Evolutionary conservation across 2,329 filamentous ascomycete species (phyloP), one percentile per base, ranked within the genome.

Genomic region (Sordariomycetes sp.): DNA sequence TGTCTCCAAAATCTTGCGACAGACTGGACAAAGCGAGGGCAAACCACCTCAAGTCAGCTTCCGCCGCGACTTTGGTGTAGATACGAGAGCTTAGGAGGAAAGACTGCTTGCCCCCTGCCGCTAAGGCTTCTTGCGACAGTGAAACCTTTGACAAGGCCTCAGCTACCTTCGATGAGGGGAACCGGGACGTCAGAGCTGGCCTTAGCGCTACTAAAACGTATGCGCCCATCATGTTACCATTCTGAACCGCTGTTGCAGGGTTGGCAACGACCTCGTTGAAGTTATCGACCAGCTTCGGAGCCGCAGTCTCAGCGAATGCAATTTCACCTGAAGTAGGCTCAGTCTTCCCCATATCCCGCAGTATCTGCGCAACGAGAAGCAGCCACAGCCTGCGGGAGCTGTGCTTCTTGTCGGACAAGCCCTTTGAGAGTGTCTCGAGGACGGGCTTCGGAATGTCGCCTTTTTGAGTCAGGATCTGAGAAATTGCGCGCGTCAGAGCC

Each of bases 31-130:
- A 63, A 20, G 86, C 81, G 42, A 77, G 74, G 27, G 79, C 64
- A 33, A 85, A 71, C 85, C 92, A 95, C 35, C 64, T 66, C 15
- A 87, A 64, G 47, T 98, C 92, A 34, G 88, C 83, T 36, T 82
- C 77, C 1, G 68, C 61, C 3, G 71, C 68, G 17, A 94, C 50
- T 51, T 94, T 95, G 24, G 80, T 79, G 58, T 92, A 96, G 5
- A 94, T 75, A 40, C 84, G 82, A 21, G 82, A 72, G 48, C 85
- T 94, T 6, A 96, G 68, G 15, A 96, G 64, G 54, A 94, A 92
- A 0, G 90, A 94, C 11, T 84, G 79, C 53, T 94, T 94, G 1
- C 85, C 79, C n/a, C 80, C 77, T 24, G 79, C 56, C 3, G 70
- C 68, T 39, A 94, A 66, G 9, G 76, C 75, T 46, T 86, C 78